Percentiles rank a stretch among this genome's conserved stretches.
phyloP scores from a whole-genome alignment of 2,329 filamentous ascomycete species.

The Fusarium brevicatenulatum region DNA sequence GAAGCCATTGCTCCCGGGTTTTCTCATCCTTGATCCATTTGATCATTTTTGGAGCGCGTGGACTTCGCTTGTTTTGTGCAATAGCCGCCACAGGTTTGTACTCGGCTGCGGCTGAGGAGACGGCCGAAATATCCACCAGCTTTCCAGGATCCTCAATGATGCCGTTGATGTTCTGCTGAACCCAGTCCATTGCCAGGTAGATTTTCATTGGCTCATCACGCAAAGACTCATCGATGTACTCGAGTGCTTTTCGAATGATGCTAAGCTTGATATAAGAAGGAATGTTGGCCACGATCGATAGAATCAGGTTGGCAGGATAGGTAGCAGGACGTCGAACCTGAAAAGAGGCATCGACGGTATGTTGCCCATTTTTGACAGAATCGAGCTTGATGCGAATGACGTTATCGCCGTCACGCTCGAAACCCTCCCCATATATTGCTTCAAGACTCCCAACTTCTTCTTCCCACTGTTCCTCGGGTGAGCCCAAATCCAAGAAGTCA shows the following conservation, averaged over 20 bases:
- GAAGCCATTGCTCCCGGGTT: constrained; percentile 75
- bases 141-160: constrained; percentile 87
- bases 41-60: constrained; percentile 67
- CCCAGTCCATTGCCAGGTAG: constrained; percentile 89
- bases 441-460: constrained; percentile 87
- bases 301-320: constrained; percentile 78
- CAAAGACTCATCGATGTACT: constrained; percentile 75
- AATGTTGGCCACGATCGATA: constrained; percentile 76
- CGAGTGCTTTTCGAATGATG: constrained; percentile 79
- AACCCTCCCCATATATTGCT: constrained; percentile 85
- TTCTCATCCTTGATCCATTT: constrained; percentile 69
- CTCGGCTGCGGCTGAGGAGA: constrained; percentile 73
- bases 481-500: constrained; percentile 59
- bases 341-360: constrained; percentile 63
- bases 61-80: constrained; percentile 45
- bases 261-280: constrained; percentile 95
- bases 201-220: constrained; percentile 88
- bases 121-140: constrained; percentile 84
- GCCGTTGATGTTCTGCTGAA: constrained; percentile 83
- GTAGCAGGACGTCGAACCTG: constrained; percentile 77
- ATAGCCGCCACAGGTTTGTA: constrained; percentile 50
- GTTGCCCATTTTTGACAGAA: constrained; percentile 60
- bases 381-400: constrained; percentile 77
- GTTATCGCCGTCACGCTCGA: constrained; percentile 66
- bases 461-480: constrained; percentile 76